Evolutionary conservation across 139 green algal genomes (phyloP), one percentile per base, ranked within the genome.

Genomic region (Prasinococcaceae sp.): DNA sequence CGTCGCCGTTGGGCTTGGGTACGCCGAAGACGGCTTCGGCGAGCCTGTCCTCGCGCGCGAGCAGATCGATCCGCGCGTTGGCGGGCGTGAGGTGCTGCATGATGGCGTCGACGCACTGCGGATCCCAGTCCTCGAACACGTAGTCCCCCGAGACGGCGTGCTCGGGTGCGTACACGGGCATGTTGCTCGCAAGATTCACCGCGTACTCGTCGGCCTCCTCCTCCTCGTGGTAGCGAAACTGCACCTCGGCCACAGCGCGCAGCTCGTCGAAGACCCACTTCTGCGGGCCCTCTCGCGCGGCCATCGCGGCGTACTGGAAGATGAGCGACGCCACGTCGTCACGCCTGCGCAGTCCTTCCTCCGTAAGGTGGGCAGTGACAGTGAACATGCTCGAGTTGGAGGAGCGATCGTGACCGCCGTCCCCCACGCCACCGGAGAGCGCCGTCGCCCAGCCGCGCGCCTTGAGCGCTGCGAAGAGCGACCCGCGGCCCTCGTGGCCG

Each of bases 181-280:
- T 68, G 52, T 64, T 68, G 17, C 50, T 37, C 24, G 55, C 53
- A 2, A 74, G 30, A 3, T 40, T 12, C 6, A 60, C 60, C 17
- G 36, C 72, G 28, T 78, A 85, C 32, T 95, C 80, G 27, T 74
- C 69, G 4, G 78, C 70, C 36, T 92, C 79, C 47, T 88, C 79
- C 55, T 96, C 86, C 64, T 96, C 84, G 24, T 55, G 39, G 37
- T 74, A 80, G 28, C 50, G 43, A 39, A 78, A 68, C 24, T 64
- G 38, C 61, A 90, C 83, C 24, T 76, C 63, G 1, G 73, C 63
- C 3, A 94, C 81, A 20, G 63, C 52, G 25, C 67, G 58, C 40
- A 92, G 58, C 74, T 98, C 90, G 9, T 78, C 41, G 53, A 74
- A 96, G 35, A 88, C 80, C 88, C 88, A 98, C 40, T 77, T 45